These are phyloP conservation scores for Dendrobium huoshanense DNA, from an alignment of 106 monocot genomes.

Conservation along the genomic window DNA sequence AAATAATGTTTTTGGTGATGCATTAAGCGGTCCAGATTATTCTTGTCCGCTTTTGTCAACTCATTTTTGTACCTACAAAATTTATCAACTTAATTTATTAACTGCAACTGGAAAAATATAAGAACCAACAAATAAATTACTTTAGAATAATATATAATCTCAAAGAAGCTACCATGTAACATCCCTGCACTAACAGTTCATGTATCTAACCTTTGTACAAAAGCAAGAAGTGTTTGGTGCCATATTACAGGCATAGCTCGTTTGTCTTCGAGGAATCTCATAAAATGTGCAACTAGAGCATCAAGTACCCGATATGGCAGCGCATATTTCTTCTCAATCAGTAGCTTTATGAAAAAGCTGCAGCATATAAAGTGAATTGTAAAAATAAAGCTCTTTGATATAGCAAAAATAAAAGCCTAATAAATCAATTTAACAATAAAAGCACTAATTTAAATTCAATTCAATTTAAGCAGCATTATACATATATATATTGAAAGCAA, in stretches of 20 bases:
- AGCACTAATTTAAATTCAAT: too few species aligned
- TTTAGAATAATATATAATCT: not conserved
- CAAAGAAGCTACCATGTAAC: not conserved
- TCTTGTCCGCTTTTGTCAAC: conserved; percentile 51
- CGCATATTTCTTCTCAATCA: conserved; percentile 80
- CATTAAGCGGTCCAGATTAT: conserved; percentile 35
- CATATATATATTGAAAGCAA: not conserved
- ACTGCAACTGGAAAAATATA: not conserved
- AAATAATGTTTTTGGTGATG: conserved; percentile 72
- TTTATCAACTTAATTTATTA: conserved; percentile 2
- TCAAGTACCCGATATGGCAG: conserved; percentile 74
- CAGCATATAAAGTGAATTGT: conserved; percentile 1
- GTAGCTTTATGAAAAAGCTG: conserved; percentile 78
- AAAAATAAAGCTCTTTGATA: conserved; percentile 1
- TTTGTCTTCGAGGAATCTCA: conserved; percentile 52
- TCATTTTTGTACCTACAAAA: conserved; percentile 67
- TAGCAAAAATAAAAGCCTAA: not conserved
- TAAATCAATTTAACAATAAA: not conserved
- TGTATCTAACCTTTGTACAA: conserved; percentile 64
- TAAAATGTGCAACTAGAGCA: conserved; percentile 63
- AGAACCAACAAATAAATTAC: not conserved
- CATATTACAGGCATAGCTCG: conserved; percentile 76
- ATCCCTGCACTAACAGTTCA: not conserved
- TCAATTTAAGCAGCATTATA: too few species aligned
- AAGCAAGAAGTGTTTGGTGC: conserved; percentile 74